These are phyloP conservation scores for Gentiana macrophylla DNA, from an alignment of 257 asterid genomes.

Conservation along the genomic window DNA sequence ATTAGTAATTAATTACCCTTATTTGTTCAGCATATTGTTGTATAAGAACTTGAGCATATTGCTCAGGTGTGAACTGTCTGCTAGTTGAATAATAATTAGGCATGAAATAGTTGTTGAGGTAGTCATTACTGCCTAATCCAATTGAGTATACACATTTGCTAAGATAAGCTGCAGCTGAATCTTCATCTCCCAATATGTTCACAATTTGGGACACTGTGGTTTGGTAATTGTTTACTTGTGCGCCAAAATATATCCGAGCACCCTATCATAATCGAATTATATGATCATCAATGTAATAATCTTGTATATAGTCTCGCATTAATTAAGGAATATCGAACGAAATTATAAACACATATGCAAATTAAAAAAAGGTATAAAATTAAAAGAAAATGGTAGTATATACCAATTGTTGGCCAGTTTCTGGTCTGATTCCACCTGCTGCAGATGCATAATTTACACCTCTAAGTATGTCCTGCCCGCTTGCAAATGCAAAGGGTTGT, in stretches of 20 bases:
- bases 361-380: not conserved
- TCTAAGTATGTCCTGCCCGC: slow-evolving; percentile 41
- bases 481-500: slow-evolving; percentile 47
- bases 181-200: slow-evolving; percentile 26
- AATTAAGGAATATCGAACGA: not conserved
- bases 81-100: slow-evolving; percentile 30
- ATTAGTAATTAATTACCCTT: slow-evolving; percentile 10
- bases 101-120: slow-evolving; percentile 47
- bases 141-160: slow-evolving; percentile 35
- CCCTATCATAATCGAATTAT: slow-evolving; percentile 31
- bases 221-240: slow-evolving; percentile 66
- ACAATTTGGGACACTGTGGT: slow-evolving; percentile 59
- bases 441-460: slow-evolving; percentile 88
- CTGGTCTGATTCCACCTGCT: slow-evolving; percentile 74
- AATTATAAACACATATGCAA: not conserved
- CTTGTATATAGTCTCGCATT: not conserved
- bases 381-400: too few species aligned
- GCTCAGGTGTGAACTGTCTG: slow-evolving; percentile 25
- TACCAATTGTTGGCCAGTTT: slow-evolving; percentile 82
- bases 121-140: slow-evolving; percentile 47
- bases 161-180: slow-evolving; percentile 25
- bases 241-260: slow-evolving; percentile 41
- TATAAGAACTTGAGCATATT: slow-evolving; percentile 32
- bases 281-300: not conserved
- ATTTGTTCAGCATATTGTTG: slow-evolving; percentile 29